These are phyloP conservation scores for Penicillium egyptiacum DNA, from an alignment of 495 filamentous ascomycete genomes.

Conservation along the genomic window DNA sequence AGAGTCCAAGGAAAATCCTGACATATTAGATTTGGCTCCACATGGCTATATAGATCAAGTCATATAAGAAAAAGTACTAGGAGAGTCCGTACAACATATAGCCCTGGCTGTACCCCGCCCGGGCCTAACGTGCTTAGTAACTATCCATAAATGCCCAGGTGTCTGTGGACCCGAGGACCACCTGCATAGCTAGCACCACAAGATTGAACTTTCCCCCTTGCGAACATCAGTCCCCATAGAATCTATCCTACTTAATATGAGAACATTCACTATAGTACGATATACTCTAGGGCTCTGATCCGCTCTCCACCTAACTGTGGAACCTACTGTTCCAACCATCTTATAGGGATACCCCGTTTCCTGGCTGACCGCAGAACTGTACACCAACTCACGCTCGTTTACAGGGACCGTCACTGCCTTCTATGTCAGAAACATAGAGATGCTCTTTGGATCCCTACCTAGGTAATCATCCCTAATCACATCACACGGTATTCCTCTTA, in stretches of 20 bases:
- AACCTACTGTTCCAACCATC: neutral
- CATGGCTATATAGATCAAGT: constrained; percentile 2
- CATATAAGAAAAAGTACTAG: neutral
- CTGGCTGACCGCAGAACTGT: neutral
- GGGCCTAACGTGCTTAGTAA: neutral
- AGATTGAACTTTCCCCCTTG: neutral
- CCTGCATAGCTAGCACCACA: neutral
- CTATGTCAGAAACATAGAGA: too few relatives aligned
- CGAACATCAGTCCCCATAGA: too few relatives aligned
- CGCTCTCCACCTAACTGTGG: neutral
- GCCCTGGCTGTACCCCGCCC: neutral
- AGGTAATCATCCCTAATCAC: too few relatives aligned
- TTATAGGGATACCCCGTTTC: neutral
- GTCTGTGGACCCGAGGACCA: too few relatives aligned
- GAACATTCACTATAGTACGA: neutral
- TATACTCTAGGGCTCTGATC: too few relatives aligned
- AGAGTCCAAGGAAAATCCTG: neutral
- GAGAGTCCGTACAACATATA: neutral
- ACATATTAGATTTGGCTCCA: constrained; percentile 4
- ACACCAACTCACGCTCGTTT: too few relatives aligned
- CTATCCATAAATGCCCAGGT: too few relatives aligned
- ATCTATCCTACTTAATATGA: neutral
- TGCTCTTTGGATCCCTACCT: too few relatives aligned
- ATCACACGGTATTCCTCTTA: too few relatives aligned
- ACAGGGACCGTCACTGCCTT: too few relatives aligned